Evolutionary conservation across 148 eudicot genomes (phyloP).

Genomic region (Chenopodium album): DNA sequence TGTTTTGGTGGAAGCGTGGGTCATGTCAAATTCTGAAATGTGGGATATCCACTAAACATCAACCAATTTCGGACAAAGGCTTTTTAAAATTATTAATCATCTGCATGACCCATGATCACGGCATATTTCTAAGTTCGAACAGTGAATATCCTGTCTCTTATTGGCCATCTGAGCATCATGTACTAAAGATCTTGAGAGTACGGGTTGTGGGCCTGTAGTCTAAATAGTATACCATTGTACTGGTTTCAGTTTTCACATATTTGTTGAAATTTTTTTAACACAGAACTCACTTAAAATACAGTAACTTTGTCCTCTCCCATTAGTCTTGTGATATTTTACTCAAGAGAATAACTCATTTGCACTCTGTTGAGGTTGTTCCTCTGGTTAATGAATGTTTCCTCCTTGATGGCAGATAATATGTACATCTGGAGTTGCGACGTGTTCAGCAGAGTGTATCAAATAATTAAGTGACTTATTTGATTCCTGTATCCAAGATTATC

Average conservation of each 20-base stretch:
- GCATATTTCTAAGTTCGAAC: no score
- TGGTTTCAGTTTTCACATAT: no score
- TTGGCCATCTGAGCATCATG: neutral
- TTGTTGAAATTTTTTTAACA: no score
- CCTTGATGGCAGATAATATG: conserved; percentile 11
- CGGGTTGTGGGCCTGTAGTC: neutral
- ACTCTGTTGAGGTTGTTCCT: neutral
- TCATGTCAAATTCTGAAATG: neutral
- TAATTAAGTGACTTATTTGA: neutral
- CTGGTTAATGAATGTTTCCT: neutral
- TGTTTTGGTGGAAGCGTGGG: neutral
- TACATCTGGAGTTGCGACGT: neutral
- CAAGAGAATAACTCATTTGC: neutral
- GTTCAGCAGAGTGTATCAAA: conserved; percentile 2
- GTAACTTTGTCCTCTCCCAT: neutral
- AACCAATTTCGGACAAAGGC: no score
- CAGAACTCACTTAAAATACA: no score
- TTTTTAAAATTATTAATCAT: no score
- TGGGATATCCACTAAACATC: neutral
- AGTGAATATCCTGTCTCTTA: neutral
- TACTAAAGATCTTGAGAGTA: neutral
- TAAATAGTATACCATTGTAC: neutral
- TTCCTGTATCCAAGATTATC: neutral
- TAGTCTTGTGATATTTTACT: neutral
- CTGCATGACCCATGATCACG: no score